Evolutionary conservation across 345 rosid species (phyloP).

Genomic region (Cardiospermum halicacabum): DNA sequence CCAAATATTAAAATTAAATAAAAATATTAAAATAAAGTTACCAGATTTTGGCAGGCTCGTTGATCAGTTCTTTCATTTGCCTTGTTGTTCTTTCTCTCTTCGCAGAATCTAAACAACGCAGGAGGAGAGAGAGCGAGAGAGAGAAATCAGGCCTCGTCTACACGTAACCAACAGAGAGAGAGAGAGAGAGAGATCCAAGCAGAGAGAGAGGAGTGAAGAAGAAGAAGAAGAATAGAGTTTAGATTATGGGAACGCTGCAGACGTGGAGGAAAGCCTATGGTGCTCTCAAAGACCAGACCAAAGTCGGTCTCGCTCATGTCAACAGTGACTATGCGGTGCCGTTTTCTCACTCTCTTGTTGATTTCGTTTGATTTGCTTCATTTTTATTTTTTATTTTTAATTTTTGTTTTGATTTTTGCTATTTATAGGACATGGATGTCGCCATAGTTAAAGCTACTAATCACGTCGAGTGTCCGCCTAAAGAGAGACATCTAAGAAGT

Average conservation of each 20-base stretch:
- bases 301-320: slow-evolving; percentile 99
- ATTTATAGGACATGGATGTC: slow-evolving; percentile 84
- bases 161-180: slow-evolving; percentile 19
- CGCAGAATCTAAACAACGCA: not conserved
- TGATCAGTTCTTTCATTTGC: not conserved
- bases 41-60: not conserved
- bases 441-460: slow-evolving; percentile 96
- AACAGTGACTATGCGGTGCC: slow-evolving; percentile 93
- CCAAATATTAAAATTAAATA: not conserved
- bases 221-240: slow-evolving; percentile 25
- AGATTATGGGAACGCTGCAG: slow-evolving; percentile 85
- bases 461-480: slow-evolving; percentile 97
- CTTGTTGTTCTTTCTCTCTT: not conserved
- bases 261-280: slow-evolving; percentile 96
- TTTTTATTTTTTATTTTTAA: slow-evolving; percentile 7
- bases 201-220: slow-evolving; percentile 8
- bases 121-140: not conserved
- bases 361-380: slow-evolving; percentile 13
- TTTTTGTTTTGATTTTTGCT: slow-evolving; percentile 6
- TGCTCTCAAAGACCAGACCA: slow-evolving; percentile 92
- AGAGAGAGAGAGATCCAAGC: slow-evolving; percentile 10
- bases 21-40: not conserved
- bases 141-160: slow-evolving; percentile 18
- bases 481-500: slow-evolving; percentile 93
- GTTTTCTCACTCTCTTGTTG: not conserved